phyloP scores from a whole-genome alignment of 768 basidiomycete genomes.

The Epithele typhae region DNA sequence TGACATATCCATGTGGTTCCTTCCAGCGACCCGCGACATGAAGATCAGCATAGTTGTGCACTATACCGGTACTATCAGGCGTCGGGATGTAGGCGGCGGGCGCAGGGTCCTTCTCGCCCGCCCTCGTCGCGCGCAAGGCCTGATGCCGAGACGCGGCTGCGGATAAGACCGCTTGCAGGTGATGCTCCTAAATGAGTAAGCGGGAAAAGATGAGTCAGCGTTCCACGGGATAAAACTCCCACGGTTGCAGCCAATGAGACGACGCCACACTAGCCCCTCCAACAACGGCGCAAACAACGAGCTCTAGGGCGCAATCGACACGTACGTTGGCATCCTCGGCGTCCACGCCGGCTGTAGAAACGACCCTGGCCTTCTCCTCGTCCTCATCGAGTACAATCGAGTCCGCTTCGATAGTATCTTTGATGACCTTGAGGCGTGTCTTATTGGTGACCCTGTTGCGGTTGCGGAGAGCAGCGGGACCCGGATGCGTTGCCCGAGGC shows the following conservation, averaged over 20 bases:
- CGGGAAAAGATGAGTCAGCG: constrained; percentile 43
- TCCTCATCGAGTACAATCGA: constrained; percentile 80
- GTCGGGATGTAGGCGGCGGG: constrained; percentile 84
- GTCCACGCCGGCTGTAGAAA: constrained; percentile 84
- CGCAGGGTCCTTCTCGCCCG: constrained; percentile 30
- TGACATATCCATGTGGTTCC: constrained; percentile 74
- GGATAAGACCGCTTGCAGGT: constrained; percentile 53
- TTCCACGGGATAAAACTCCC: constrained; percentile 46
- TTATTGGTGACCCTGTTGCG: constrained; percentile 92
- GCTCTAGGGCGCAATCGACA: constrained; percentile 29
- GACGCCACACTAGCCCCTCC: constrained; percentile 37
- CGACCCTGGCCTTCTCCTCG: constrained; percentile 77
- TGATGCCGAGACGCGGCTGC: constrained; percentile 49
- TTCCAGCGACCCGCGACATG: constrained; percentile 70
- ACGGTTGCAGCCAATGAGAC: constrained; percentile 43
- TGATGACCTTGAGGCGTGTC: constrained; percentile 80
- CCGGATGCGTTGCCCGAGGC: constrained; percentile 78
- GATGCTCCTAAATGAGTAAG: constrained; percentile 43
- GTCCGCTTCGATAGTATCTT: constrained; percentile 79
- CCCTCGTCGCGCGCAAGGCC: constrained; percentile 33
- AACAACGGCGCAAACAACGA: constrained; percentile 39
- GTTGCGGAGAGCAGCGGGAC: constrained; percentile 76
- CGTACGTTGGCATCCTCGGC: constrained; percentile 88
- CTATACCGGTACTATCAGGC: constrained; percentile 81
- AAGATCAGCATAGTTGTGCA: constrained; percentile 71